These are phyloP conservation scores for Fusarium chlamydosporum DNA, from an alignment of 2,329 filamentous ascomycete species.

Conservation along the genomic window DNA sequence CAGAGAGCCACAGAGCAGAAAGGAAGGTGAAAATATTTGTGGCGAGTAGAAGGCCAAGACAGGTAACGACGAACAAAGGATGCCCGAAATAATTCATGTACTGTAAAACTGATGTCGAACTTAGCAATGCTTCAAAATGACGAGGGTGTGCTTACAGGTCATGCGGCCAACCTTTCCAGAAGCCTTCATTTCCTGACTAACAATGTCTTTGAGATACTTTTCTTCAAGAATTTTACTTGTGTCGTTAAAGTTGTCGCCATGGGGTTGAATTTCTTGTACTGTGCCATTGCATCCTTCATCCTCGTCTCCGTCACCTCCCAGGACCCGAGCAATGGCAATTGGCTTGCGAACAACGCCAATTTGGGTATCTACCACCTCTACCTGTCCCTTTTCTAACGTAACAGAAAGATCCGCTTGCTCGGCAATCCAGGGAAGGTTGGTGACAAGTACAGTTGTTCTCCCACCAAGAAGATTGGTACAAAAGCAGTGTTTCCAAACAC, in stretches of 20 bases:
- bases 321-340: slow-evolving; percentile 59
- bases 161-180: slow-evolving; percentile 62
- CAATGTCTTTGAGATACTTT: slow-evolving; percentile 59
- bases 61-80: slow-evolving; percentile 58
- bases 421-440: slow-evolving; percentile 68
- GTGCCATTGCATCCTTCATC: slow-evolving; percentile 46
- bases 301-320: slow-evolving; percentile 56
- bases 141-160: slow-evolving; percentile 55
- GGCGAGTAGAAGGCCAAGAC: slow-evolving; percentile 58
- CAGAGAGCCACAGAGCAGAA: slow-evolving; percentile 64
- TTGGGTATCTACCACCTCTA: slow-evolving; percentile 60
- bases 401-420: slow-evolving; percentile 65
- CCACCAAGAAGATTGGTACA: slow-evolving; percentile 67
- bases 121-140: slow-evolving; percentile 7
- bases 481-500: slow-evolving; percentile 70
- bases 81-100: slow-evolving; percentile 68
- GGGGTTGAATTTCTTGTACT: slow-evolving; percentile 51
- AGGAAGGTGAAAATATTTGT: slow-evolving; percentile 60
- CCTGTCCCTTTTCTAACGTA: slow-evolving; percentile 61
- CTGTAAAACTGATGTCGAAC: slow-evolving; percentile 58
- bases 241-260: slow-evolving; percentile 52
- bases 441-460: slow-evolving; percentile 70
- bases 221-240: slow-evolving; percentile 55
- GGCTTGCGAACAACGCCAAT: slow-evolving; percentile 62
- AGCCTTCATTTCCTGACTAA: slow-evolving; percentile 63